Percentiles rank a stretch among this genome's conserved stretches.
Conservation (phyloP, 768 basidiomycete species). For the Galerina sulciceps region DNA sequence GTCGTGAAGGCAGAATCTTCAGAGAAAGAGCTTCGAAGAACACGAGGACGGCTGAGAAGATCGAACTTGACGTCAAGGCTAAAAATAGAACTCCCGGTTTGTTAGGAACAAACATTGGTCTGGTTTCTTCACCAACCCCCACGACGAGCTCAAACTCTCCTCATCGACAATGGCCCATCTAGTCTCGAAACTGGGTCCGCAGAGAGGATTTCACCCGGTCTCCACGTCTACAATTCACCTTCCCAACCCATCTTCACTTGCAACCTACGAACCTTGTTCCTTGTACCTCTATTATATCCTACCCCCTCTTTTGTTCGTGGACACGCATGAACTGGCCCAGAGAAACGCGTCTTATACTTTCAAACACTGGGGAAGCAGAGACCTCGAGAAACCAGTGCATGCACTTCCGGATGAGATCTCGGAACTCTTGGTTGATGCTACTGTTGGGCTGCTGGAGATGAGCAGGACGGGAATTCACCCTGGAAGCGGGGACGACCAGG, state of each 20-base stretch:
- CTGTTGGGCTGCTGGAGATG: constrained; percentile 27
- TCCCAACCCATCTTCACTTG: background rate
- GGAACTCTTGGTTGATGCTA: constrained; percentile 20
- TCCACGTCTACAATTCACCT: constrained; percentile 33
- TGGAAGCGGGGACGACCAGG: constrained; percentile 1
- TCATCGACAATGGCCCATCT: constrained; percentile 25
- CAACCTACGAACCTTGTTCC: constrained; percentile 32
- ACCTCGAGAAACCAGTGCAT: constrained; percentile 49
- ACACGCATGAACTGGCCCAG: constrained; percentile 51
- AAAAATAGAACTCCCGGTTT: background rate
- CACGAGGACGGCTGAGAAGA: too few relatives aligned
- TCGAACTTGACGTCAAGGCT: too few relatives aligned
- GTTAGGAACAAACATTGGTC: background rate
- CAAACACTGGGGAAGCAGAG: constrained; percentile 43
- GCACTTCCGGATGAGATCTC: constrained; percentile 33
- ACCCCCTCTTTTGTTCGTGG: constrained; percentile 48
- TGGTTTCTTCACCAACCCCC: too few relatives aligned
- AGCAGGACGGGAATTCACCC: too few relatives aligned
- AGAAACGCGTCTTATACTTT: constrained; percentile 41
- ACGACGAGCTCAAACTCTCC: too few relatives aligned
- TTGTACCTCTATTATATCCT: constrained; percentile 43
- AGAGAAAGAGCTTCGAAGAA: too few relatives aligned
- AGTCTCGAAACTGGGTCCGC: constrained; percentile 31
- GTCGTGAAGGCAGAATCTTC: too few relatives aligned
- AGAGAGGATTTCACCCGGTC: constrained; percentile 43